Evolutionary conservation across 805 yeast genomes (phyloP).

Genomic region (Starmerella vaccinii): DNA sequence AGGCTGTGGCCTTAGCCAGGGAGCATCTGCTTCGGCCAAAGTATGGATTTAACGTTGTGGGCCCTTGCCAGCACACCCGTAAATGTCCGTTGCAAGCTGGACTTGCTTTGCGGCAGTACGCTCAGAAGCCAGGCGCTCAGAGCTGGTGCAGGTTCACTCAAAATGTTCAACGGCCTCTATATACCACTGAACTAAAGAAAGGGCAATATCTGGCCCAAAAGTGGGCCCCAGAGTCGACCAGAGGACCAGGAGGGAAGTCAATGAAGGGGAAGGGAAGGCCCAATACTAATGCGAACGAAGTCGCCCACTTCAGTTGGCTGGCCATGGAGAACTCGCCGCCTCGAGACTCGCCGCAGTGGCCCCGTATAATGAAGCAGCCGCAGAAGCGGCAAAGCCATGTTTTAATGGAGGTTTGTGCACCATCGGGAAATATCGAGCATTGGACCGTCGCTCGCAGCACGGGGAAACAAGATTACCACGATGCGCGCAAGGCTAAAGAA

Average conservation of each 20-base stretch:
- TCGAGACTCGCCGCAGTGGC: conserved; percentile 36
- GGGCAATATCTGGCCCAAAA: conserved; percentile 63
- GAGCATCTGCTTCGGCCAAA: conserved; percentile 83
- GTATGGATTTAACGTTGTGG: conserved; percentile 43
- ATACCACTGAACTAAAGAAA: conserved; percentile 69
- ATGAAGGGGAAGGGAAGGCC: conserved; percentile 71
- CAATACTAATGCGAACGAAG: conserved; percentile 57
- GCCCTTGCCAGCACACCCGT: conserved; percentile 86
- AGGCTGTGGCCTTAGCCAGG: conserved; percentile 78
- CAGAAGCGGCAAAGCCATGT: conserved; percentile 75
- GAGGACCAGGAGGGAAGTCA: conserved; percentile 40
- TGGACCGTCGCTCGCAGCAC: conserved; percentile 79
- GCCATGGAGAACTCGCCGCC: conserved; percentile 41
- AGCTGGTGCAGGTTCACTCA: conserved; percentile 69
- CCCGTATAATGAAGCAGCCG: conserved; percentile 60
- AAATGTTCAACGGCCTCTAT: conserved; percentile 66
- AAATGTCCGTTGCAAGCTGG: conserved; percentile 77
- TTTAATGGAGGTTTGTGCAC: conserved; percentile 63
- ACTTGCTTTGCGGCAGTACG: conserved; percentile 38
- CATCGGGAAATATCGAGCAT: conserved; percentile 69
- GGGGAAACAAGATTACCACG: conserved; percentile 68
- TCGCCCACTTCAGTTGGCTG: conserved; percentile 63
- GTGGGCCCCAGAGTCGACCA: conserved; percentile 50
- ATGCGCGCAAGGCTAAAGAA: conserved; percentile 72
- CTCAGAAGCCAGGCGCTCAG: conserved; percentile 45